phyloP scores from a whole-genome alignment of 31 red algal species.

The Endocladia muricata region DNA sequence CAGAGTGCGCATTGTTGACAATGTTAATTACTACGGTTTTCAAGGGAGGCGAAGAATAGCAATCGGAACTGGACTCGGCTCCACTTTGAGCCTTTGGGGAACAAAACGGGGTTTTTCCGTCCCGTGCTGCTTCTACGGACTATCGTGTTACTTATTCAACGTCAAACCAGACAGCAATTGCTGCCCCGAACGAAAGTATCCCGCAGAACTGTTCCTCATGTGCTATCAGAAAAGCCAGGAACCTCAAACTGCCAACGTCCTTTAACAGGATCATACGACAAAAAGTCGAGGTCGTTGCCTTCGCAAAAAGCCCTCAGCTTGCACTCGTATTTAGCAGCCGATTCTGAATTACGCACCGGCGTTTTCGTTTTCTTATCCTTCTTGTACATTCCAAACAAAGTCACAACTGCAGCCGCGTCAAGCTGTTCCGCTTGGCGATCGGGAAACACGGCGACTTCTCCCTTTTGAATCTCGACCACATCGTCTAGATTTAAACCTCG shows the following conservation, averaged over 20 bases:
- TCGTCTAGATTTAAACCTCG: slow-evolving; percentile 67
- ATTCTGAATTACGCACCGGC: slow-evolving; percentile 26
- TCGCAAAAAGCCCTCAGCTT: slow-evolving; percentile 71
- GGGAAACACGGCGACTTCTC: slow-evolving; percentile 66
- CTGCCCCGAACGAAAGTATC: too few species aligned
- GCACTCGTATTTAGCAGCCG: slow-evolving; percentile 27
- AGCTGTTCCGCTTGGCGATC: slow-evolving; percentile 73
- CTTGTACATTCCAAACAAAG: slow-evolving; percentile 59
- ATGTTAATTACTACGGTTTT: too few species aligned
- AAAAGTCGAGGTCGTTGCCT: slow-evolving; percentile 53
- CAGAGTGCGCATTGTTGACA: too few species aligned
- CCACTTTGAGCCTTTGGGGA: too few species aligned
- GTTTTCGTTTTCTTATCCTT: slow-evolving; percentile 65
- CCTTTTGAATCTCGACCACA: slow-evolving; percentile 60
- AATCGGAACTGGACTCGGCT: too few species aligned
- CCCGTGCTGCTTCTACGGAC: too few species aligned
- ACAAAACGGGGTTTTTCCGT: too few species aligned
- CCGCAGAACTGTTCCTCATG: too few species aligned
- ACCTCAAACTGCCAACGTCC: slow-evolving; percentile 81
- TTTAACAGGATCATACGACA: slow-evolving; percentile 60
- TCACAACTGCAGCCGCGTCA: slow-evolving; percentile 65
- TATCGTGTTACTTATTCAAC: too few species aligned
- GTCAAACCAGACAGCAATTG: too few species aligned
- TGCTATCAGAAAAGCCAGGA: slow-evolving; percentile 22
- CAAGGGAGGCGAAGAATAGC: too few species aligned